Percentiles rank a stretch among this genome's conserved stretches.
phyloP scores from a whole-genome alignment of 106 monocot species.

The Phalaenopsis equestris region DNA sequence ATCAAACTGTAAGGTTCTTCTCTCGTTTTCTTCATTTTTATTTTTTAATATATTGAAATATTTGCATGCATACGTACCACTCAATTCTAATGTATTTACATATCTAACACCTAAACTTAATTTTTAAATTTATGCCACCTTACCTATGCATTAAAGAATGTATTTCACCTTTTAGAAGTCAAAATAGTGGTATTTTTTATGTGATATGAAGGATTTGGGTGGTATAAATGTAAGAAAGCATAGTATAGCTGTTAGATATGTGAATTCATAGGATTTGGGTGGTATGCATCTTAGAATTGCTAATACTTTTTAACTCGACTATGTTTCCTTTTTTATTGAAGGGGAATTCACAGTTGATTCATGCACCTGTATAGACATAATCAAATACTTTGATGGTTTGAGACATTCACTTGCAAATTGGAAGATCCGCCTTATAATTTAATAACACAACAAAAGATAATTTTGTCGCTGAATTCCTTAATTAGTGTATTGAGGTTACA shows the following conservation, averaged over 20 bases:
- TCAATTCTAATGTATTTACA: no score
- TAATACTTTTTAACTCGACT: neutral
- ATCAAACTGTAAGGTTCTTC: constrained; percentile 63
- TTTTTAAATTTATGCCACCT: no score
- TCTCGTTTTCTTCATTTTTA: neutral
- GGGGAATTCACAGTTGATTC: neutral
- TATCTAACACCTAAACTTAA: no score
- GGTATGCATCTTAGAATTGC: no score
- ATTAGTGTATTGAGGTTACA: neutral
- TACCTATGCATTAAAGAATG: no score
- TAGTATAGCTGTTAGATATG: no score
- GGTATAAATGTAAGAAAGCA: no score
- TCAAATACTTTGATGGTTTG: neutral
- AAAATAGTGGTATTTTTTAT: no score
- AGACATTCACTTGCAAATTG: neutral
- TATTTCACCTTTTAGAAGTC: no score
- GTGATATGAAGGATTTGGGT: no score
- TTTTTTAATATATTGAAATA: neutral
- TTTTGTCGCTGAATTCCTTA: neutral
- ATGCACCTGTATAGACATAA: neutral
- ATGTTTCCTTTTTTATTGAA: neutral
- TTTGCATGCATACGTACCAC: no score
- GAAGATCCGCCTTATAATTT: neutral
- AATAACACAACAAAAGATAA: neutral
- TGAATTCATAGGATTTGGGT: no score